Percentiles rank a stretch among this genome's conserved stretches.
Evolutionary conservation across 2,329 filamentous ascomycete genomes (phyloP).

Genomic region (Rhinocladiella mackenziei): DNA sequence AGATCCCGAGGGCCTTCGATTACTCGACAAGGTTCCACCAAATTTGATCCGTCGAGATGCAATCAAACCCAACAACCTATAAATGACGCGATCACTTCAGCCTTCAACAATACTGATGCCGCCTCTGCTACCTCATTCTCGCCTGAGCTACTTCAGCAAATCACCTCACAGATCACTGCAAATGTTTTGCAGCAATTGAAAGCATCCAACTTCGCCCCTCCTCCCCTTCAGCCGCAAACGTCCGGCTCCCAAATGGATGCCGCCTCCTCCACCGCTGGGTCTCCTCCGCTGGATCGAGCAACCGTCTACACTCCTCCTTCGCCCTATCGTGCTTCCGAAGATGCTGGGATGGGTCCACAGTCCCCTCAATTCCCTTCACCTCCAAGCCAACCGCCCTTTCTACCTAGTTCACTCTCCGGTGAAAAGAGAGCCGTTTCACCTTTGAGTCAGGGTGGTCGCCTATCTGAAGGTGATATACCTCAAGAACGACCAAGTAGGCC

Average conservation of each 20-base stretch:
- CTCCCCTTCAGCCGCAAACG: slow-evolving; percentile 35
- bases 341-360: slow-evolving; percentile 9
- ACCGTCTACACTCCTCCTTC: slow-evolving; percentile 55
- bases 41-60: slow-evolving; percentile 17
- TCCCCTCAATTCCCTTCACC: slow-evolving; percentile 22
- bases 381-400: slow-evolving; percentile 26
- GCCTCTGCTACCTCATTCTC: slow-evolving; percentile 49
- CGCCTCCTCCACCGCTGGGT: slow-evolving; percentile 39
- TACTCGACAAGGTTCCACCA: slow-evolving; percentile 8
- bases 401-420: slow-evolving; percentile 25
- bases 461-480: slow-evolving; percentile 32
- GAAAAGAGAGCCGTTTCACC: slow-evolving; percentile 36
- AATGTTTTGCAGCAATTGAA: slow-evolving; percentile 58
- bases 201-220: slow-evolving; percentile 38
- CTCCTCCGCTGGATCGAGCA: slow-evolving; percentile 41
- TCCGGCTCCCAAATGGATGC: slow-evolving; percentile 16
- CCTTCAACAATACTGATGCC: slow-evolving; percentile 49
- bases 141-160: slow-evolving; percentile 58
- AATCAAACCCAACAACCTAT: slow-evolving; percentile 43
- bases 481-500: slow-evolving; percentile 31
- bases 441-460: slow-evolving; percentile 36
- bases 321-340: slow-evolving; percentile 37
- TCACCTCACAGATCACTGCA: slow-evolving; percentile 54
- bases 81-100: slow-evolving; percentile 55
- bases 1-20: slow-evolving; percentile 12